Evolutionary conservation across 1,284 basidiomycete genomes (phyloP).

Genomic region (Stereum hirsutum): DNA sequence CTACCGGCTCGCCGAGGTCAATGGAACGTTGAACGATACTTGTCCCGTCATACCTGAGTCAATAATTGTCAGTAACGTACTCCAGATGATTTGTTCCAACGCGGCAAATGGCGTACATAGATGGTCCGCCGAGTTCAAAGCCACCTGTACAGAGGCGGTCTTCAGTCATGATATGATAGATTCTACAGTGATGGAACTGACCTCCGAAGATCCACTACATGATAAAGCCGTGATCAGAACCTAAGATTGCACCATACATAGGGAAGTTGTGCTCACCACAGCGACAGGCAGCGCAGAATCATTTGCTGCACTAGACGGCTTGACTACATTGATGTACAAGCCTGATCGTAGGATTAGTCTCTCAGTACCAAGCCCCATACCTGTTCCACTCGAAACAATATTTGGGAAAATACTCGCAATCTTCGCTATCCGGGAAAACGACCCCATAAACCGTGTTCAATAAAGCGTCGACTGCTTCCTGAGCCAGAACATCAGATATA

Average conservation of each 20-base stretch:
- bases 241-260: neutral
- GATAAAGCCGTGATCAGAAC: neutral
- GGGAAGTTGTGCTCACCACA: slow-evolving; percentile 13
- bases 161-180: neutral
- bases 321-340: slow-evolving; percentile 26
- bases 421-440: slow-evolving; percentile 9
- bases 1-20: slow-evolving; percentile 14
- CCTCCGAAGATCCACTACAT: slow-evolving; percentile 19
- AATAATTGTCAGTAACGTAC: neutral
- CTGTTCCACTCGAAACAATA: neutral
- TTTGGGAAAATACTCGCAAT: slow-evolving; percentile 11
- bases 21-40: slow-evolving; percentile 11
- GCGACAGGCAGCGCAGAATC: slow-evolving; percentile 22
- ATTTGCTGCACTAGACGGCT: neutral
- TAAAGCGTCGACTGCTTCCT: neutral
- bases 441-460: slow-evolving; percentile 1
- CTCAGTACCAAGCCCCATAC: neutral
- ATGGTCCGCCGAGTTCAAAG: slow-evolving; percentile 21
- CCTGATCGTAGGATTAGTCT: slow-evolving; percentile 14
- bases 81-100: neutral
- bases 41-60: slow-evolving; percentile 17
- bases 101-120: slow-evolving; percentile 4
- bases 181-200: slow-evolving; percentile 2
- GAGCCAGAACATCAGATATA: neutral
- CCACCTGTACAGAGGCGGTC: slow-evolving; percentile 8